A percentile compares a stretch with the other conserved stretches of the same genome.
Conservation (phyloP, 2,329 filamentous ascomycete species). For the Fusarium sp. region DNA sequence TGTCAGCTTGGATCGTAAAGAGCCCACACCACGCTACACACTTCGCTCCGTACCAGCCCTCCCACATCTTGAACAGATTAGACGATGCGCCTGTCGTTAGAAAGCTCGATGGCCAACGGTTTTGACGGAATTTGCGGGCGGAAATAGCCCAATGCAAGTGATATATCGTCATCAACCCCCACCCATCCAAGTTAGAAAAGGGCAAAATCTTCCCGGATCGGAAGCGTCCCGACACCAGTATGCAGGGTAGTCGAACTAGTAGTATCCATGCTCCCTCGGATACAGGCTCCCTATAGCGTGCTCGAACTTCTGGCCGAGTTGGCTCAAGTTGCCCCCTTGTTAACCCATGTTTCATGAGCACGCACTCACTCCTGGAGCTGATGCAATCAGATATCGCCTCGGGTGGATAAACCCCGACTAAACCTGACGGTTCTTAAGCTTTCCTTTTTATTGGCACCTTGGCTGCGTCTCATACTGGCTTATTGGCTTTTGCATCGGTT, state of each 20-base stretch:
- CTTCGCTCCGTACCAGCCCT: too few species aligned
- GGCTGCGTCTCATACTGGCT: background rate
- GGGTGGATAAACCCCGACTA: background rate
- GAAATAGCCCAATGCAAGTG: background rate
- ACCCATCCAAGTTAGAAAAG: background rate
- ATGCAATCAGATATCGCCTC: background rate
- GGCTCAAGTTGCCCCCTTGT: background rate
- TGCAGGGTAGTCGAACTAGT: background rate
- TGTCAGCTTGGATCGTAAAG: too few species aligned
- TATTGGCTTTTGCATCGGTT: background rate
- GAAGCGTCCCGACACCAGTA: background rate
- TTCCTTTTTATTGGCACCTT: background rate
- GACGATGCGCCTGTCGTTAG: too few species aligned
- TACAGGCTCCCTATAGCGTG: conserved; percentile 3
- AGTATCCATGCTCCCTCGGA: background rate
- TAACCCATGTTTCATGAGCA: background rate
- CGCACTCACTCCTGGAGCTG: background rate
- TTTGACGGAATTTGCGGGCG: background rate
- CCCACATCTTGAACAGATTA: background rate
- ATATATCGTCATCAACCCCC: background rate
- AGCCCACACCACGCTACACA: too few species aligned
- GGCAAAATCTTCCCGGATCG: background rate
- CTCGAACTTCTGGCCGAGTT: background rate
- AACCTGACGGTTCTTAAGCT: background rate
- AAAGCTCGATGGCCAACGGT: accelerated